Evolutionary conservation across 805 yeast species (phyloP).

Genomic region (Saturnispora sanitii): DNA sequence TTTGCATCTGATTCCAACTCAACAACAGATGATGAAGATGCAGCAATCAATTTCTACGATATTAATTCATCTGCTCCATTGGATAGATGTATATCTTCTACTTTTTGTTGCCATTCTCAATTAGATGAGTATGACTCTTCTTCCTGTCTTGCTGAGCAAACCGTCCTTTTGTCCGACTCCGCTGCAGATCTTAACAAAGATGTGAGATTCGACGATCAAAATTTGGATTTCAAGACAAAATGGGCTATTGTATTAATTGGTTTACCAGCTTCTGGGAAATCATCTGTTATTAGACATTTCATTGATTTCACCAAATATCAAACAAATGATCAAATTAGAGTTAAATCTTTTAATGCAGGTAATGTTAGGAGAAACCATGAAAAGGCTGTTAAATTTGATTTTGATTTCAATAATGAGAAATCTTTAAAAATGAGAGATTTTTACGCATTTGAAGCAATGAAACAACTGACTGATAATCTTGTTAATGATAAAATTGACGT

Average conservation of each 20-base stretch:
- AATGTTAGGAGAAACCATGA: conserved; percentile 36
- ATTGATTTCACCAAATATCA: conserved; percentile 16
- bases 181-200: no score
- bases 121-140: not conserved
- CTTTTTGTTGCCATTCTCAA: not conserved
- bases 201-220: conserved; percentile 4
- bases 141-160: no score
- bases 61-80: not conserved
- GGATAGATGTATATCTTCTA: not conserved
- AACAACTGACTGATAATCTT: conserved; percentile 64
- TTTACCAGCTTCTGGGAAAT: conserved; percentile 89
- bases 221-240: conserved; percentile 16
- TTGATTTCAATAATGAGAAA: conserved; percentile 24
- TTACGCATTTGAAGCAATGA: conserved; percentile 92
- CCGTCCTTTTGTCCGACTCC: no score
- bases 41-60: not conserved
- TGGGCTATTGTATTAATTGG: conserved; percentile 51
- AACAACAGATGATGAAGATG: not conserved
- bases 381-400: conserved; percentile 19
- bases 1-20: not conserved
- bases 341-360: conserved; percentile 41
- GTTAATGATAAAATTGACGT: conserved; percentile 74
- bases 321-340: conserved; percentile 14
- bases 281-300: conserved; percentile 30
- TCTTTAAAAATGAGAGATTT: conserved; percentile 63